Conservation (phyloP, 2,329 filamentous ascomycete species). For the Elsinoe australis region DNA sequence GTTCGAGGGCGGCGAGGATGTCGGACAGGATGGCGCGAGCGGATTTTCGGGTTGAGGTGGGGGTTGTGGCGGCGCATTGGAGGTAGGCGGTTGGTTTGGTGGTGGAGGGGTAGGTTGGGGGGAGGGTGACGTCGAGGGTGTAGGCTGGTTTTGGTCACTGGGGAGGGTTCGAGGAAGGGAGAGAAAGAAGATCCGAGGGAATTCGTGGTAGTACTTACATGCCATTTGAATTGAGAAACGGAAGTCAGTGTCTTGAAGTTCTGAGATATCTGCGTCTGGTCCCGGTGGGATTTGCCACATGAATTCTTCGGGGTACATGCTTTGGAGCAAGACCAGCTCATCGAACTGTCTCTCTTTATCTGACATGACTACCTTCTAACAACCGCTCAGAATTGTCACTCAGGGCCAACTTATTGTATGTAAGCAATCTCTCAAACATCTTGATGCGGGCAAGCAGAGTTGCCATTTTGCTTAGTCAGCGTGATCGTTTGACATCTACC, state of each 20-base stretch:
- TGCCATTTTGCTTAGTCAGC: no score
- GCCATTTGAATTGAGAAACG: constrained; percentile 16
- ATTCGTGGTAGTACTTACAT: constrained; percentile 10
- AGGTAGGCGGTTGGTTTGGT: constrained; percentile 19
- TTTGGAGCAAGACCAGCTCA: constrained; percentile 19
- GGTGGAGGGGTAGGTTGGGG: constrained; percentile 17
- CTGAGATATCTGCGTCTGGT: constrained; percentile 4
- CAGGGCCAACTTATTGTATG: no score
- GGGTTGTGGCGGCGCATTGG: constrained; percentile 15
- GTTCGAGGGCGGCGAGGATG: constrained; percentile 6
- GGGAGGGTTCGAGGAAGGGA: not conserved
- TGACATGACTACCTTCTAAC: constrained; percentile 1
- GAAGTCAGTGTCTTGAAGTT: constrained; percentile 10
- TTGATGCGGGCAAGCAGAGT: no score
- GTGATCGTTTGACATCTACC: no score
- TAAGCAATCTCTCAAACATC: no score
- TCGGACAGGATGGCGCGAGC: constrained; percentile 17
- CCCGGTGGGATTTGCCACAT: constrained; percentile 17
- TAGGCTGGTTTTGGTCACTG: constrained; percentile 18
- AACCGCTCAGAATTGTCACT: not conserved
- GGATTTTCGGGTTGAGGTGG: constrained; percentile 18
- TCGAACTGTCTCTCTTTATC: constrained; percentile 18
- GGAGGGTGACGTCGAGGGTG: constrained; percentile 19
- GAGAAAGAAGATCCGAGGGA: not conserved
- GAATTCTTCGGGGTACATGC: constrained; percentile 23